phyloP scores from a whole-genome alignment of 805 yeast species.

The Starmerella apicola region DNA sequence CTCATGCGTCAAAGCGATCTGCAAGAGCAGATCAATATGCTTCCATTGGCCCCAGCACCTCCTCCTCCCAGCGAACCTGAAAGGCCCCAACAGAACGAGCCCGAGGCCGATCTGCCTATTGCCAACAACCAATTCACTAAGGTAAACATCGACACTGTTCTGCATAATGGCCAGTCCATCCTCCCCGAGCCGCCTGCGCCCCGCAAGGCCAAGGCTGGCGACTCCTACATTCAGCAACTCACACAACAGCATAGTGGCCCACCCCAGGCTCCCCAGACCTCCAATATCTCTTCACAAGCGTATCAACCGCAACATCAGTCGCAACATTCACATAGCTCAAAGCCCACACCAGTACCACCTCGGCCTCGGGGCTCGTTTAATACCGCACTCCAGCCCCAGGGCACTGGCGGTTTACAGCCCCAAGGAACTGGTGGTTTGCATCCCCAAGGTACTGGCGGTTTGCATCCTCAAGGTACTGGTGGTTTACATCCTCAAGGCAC shows the following conservation, averaged over 20 bases:
- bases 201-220: conserved; percentile 19
- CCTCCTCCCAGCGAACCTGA: conserved; percentile 13
- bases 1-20: conserved; percentile 25
- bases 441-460: background rate
- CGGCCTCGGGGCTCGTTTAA: background rate
- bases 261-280: background rate
- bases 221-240: conserved; percentile 19
- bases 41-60: conserved; percentile 19
- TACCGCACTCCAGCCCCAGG: conserved; percentile 9
- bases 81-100: conserved; percentile 10
- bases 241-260: conserved; percentile 2
- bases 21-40: conserved; percentile 8
- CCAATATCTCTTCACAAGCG: background rate
- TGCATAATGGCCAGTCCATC: conserved; percentile 44
- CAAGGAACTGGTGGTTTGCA: conserved; percentile 1
- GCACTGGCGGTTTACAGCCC: conserved; percentile 4
- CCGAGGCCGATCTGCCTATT: conserved; percentile 51
- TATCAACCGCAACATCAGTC: background rate
- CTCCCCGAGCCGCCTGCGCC: conserved; percentile 36
- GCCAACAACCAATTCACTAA: conserved; percentile 63
- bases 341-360: background rate
- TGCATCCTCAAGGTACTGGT: conserved; percentile 1
- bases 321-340: background rate
- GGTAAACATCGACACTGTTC: conserved; percentile 66
- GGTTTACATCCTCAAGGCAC: background rate